These are phyloP conservation scores for Collybia sp. DNA, from an alignment of 768 basidiomycete genomes.

Conservation along the genomic window DNA sequence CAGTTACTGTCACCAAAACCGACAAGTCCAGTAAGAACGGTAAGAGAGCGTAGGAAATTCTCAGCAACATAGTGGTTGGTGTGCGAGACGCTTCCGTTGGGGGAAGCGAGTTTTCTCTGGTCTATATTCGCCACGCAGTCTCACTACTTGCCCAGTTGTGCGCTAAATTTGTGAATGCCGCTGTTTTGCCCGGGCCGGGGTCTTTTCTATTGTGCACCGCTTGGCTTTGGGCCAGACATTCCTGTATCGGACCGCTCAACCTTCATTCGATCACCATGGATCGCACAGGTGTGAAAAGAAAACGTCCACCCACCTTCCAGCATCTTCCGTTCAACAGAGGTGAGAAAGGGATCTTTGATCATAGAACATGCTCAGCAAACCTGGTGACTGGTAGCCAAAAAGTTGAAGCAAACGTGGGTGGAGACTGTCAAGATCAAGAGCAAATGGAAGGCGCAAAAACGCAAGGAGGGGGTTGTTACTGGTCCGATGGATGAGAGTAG, in stretches of 20 bases:
- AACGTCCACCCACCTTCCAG: slow-evolving; percentile 65
- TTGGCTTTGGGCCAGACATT: too few relatives aligned
- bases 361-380: not conserved
- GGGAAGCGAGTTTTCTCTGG: too few relatives aligned
- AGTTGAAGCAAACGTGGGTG: slow-evolving; percentile 79
- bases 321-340: slow-evolving; percentile 64
- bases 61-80: too few relatives aligned
- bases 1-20: too few relatives aligned
- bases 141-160: too few relatives aligned
- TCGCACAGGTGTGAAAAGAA: slow-evolving; percentile 33
- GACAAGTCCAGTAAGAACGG: too few relatives aligned
- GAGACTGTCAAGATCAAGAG: slow-evolving; percentile 71
- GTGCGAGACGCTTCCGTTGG: too few relatives aligned
- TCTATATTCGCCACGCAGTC: too few relatives aligned
- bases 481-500: slow-evolving; percentile 9
- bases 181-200: too few relatives aligned
- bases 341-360: slow-evolving; percentile 19
- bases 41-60: too few relatives aligned
- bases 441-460: slow-evolving; percentile 74
- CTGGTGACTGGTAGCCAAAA: slow-evolving; percentile 53
- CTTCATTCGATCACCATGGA: slow-evolving; percentile 18
- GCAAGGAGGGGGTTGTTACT: slow-evolving; percentile 29
- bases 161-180: too few relatives aligned
- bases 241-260: slow-evolving; percentile 7
- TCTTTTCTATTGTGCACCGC: too few relatives aligned